A percentile compares a stretch with the other conserved stretches of the same genome.
Conservation (phyloP, 192 early-diverging fungal genomes). For the Funneliformis geosporum region DNA sequence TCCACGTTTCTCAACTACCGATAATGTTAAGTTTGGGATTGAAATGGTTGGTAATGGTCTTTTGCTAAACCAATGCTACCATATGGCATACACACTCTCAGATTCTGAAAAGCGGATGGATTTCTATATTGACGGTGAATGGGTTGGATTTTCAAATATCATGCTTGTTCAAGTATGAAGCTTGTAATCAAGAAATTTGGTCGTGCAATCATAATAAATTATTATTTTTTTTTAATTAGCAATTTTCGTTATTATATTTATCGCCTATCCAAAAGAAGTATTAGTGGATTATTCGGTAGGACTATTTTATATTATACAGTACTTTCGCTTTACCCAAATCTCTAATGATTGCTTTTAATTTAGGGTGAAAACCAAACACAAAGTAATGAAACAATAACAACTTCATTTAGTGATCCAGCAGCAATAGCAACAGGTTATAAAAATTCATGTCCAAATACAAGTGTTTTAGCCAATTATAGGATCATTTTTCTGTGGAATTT, state of each 20-base stretch:
- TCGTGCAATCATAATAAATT: background rate
- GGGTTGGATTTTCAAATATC: conserved; percentile 5
- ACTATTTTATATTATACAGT: background rate
- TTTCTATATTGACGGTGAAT: conserved; percentile 22
- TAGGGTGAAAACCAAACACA: conserved; percentile 68
- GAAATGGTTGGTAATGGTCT: background rate
- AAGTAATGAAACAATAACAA: conserved; percentile 52
- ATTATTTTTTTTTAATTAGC: background rate
- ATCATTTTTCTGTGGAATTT: too few species aligned
- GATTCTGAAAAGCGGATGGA: conserved; percentile 17
- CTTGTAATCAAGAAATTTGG: background rate
- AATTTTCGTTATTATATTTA: conserved; percentile 30
- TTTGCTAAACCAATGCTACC: conserved; percentile 11
- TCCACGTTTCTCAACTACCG: background rate
- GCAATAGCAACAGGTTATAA: too few species aligned
- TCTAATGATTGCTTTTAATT: background rate
- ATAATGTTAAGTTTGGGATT: background rate
- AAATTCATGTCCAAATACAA: too few species aligned
- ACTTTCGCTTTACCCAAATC: too few species aligned
- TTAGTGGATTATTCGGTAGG: conserved; percentile 11
- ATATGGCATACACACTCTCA: conserved; percentile 29
- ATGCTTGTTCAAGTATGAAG: background rate
- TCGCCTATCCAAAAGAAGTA: conserved; percentile 12
- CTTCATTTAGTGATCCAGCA: too few species aligned
- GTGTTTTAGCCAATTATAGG: too few species aligned